A percentile compares a stretch with the other conserved stretches of the same genome.
Evolutionary conservation across 345 rosid species (phyloP).

Genomic region (Melastoma malabathricum): DNA sequence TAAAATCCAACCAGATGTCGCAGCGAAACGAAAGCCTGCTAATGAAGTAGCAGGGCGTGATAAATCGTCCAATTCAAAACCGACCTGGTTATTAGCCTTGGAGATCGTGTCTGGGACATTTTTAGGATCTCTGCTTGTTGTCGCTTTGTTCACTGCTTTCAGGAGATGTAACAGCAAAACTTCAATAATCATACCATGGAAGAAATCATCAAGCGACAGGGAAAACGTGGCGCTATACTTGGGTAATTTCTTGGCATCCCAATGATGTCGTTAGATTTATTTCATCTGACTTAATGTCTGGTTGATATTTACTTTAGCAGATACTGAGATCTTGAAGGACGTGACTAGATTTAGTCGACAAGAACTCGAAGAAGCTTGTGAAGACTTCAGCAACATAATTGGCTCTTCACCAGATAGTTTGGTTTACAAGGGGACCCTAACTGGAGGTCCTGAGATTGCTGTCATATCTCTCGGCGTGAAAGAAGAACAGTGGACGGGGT

Average conservation of each 20-base stretch:
- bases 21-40: constrained; percentile 31
- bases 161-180: constrained; percentile 68
- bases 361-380: constrained; percentile 97
- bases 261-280: too few species aligned
- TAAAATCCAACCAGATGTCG: constrained; percentile 26
- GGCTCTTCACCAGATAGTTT: constrained; percentile 89
- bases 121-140: constrained; percentile 53
- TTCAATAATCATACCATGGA: constrained; percentile 88
- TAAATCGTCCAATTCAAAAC: constrained; percentile 30
- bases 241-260: constrained; percentile 33
- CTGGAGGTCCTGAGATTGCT: constrained; percentile 91
- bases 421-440: constrained; percentile 84
- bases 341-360: constrained; percentile 74
- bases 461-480: constrained; percentile 79
- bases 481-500: constrained; percentile 89
- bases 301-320: constrained; percentile 20
- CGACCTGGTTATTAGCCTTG: constrained; percentile 68
- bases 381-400: constrained; percentile 96
- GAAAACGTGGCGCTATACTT: constrained; percentile 49
- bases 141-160: constrained; percentile 50
- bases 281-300: too few species aligned
- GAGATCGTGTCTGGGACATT: constrained; percentile 76
- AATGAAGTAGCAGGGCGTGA: constrained; percentile 36
- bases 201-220: constrained; percentile 76
- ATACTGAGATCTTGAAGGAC: constrained; percentile 73